Conservation (phyloP, 129 eudicot genomes). For the Escallonia herrerae region DNA sequence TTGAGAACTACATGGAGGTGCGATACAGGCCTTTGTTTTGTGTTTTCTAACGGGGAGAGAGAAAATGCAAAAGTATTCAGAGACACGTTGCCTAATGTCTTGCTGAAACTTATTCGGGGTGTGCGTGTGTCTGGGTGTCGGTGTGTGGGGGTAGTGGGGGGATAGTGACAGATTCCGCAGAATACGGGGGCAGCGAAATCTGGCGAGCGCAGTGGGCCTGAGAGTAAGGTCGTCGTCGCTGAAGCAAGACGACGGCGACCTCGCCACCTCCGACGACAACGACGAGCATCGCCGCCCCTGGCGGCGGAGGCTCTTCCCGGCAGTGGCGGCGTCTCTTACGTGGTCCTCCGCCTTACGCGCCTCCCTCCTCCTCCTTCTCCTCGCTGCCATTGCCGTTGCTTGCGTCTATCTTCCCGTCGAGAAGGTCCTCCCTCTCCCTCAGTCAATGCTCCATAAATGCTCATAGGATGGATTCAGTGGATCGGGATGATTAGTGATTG, state of each 20-base stretch:
- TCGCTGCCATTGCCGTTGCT: slow-evolving; percentile 52
- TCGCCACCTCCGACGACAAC: slow-evolving; percentile 34
- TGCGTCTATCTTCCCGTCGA: slow-evolving; percentile 74
- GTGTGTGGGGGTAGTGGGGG: too few species aligned
- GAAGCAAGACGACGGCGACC: slow-evolving; percentile 51
- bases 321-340: slow-evolving; percentile 41
- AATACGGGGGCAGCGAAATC: slow-evolving; percentile 19
- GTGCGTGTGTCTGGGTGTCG: too few species aligned
- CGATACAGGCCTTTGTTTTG: too few species aligned
- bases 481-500: too few species aligned
- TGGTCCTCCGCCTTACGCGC: slow-evolving; percentile 49
- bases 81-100: too few species aligned
- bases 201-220: slow-evolving; percentile 76
- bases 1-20: too few species aligned
- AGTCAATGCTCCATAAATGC: background rate
- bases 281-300: slow-evolving; percentile 74
- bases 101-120: too few species aligned
- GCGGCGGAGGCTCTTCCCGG: slow-evolving; percentile 44
- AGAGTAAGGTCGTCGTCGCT: slow-evolving; percentile 73
- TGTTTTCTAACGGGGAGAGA: too few species aligned
- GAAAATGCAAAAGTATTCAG: too few species aligned
- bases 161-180: too few species aligned
- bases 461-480: too few species aligned
- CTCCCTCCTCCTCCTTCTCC: slow-evolving; percentile 33
- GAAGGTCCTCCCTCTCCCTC: slow-evolving; percentile 37